Evolutionary conservation across 345 rosid species (phyloP), one percentile per base, ranked within the genome.

Genomic region (Pseudoturritis turrita): DNA sequence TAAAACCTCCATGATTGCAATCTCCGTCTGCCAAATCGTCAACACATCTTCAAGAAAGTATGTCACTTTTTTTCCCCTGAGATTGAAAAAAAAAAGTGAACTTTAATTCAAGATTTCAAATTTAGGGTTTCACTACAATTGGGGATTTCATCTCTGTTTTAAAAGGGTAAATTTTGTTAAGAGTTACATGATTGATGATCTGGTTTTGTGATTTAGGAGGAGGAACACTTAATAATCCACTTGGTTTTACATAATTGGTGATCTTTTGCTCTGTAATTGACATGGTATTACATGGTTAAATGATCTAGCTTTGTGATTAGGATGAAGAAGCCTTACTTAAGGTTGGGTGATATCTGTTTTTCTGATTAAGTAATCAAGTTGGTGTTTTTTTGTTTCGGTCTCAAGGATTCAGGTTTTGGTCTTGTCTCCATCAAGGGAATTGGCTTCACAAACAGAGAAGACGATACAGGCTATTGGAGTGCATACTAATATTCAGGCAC

Each of bases 1-100:
- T 4, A 95, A 95, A 84, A 91, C 96, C 71, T 87, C 97, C 73
- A 91, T 95, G 99, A 89, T 95, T 74, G 94, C 96, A 2, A 89
- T 95, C 81, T 74, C 96, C 26, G 98, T 84, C 52, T 91, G 98
- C 73, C 99, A 95, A 74, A 71, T 85, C 51, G 83, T 87, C 66
- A 91, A 91, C 59, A 83, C 87, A 23, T 62, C 90, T 17, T 77
- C 75, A 71, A 81, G 86, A 78, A 93, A 89, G 97, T 91, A 77
- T 6, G 83, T 64, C 51, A 9, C 44, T 21, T 45, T 21, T 45
- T 19, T 3, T 5, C 4, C 1, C 26, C 31, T 61, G 10, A 15
- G 3, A 54, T 72, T 3, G 6, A 11, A 11, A 31, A 4, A 15
- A 31, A 45, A 19, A 7, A 6, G 13, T 31, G 71, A 77, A 73